Evolutionary conservation across 2,329 filamentous ascomycete genomes (phyloP).

Genomic region (Biscogniauxia sp.): DNA sequence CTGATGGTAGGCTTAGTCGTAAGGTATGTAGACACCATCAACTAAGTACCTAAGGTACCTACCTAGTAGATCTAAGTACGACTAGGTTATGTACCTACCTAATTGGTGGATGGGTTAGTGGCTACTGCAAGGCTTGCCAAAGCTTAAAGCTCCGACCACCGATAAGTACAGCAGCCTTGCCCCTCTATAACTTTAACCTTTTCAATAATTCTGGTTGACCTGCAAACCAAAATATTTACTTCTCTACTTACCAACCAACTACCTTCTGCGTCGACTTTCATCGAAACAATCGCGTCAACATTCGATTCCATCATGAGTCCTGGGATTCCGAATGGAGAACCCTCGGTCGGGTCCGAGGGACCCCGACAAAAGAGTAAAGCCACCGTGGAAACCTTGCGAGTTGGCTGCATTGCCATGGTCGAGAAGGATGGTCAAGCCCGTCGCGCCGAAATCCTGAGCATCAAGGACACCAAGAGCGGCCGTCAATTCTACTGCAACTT

Average conservation of each 20-base stretch:
- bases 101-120: neutral
- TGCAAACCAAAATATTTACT: neutral
- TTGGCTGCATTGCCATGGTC: conserved; percentile 61
- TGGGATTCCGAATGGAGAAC: conserved; percentile 48
- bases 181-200: conserved; percentile 14
- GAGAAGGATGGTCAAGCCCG: conserved; percentile 76
- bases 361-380: conserved; percentile 73
- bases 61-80: too few species aligned
- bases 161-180: conserved; percentile 15
- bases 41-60: too few species aligned
- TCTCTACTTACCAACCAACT: conserved; percentile 2
- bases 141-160: conserved; percentile 9
- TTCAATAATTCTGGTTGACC: neutral
- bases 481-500: conserved; percentile 96
- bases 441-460: conserved; percentile 94
- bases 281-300: conserved; percentile 30
- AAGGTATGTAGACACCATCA: too few species aligned
- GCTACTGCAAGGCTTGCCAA: conserved; percentile 1
- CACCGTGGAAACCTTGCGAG: conserved; percentile 74
- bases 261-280: conserved; percentile 31
- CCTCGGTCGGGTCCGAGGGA: conserved; percentile 54
- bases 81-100: too few species aligned
- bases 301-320: conserved; percentile 50
- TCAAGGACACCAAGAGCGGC: conserved; percentile 83
- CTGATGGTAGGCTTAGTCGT: too few species aligned